Percentiles rank a stretch among this genome's conserved stretches.
phyloP scores from a whole-genome alignment of 2,329 filamentous ascomycete genomes.

The Metarhizium sp. region DNA sequence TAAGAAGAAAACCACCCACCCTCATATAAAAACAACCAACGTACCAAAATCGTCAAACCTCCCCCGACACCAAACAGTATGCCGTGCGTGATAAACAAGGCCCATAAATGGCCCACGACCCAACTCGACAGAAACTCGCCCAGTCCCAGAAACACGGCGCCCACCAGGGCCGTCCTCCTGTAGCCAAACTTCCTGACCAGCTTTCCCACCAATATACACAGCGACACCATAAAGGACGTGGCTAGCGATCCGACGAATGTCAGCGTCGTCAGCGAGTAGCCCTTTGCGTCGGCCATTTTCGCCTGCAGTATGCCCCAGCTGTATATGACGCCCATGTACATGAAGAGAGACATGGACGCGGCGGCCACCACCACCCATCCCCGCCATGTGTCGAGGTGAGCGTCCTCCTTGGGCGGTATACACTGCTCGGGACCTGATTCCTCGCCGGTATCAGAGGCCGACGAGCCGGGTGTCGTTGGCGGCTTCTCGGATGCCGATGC shows the following conservation, averaged over 20 bases:
- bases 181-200: conserved; percentile 15
- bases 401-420: not conserved
- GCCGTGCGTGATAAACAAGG: conserved; percentile 17
- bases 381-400: conserved; percentile 8
- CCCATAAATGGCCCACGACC: conserved; percentile 11
- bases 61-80: conserved; percentile 18
- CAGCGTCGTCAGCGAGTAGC: conserved; percentile 14
- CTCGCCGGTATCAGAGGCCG: not conserved
- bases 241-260: conserved; percentile 19
- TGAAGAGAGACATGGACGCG: conserved; percentile 14
- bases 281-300: conserved; percentile 12
- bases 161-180: conserved; percentile 11
- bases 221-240: conserved; percentile 18
- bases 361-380: conserved; percentile 18
- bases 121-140: conserved; percentile 19
- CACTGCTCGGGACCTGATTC: not conserved
- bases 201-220: conserved; percentile 15
- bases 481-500: not conserved
- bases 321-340: conserved; percentile 20
- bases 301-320: conserved; percentile 19
- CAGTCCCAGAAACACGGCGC: conserved; percentile 15
- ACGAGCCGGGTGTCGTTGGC: not conserved
- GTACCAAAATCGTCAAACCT: conserved; percentile 15
- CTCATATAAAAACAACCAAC: not conserved
- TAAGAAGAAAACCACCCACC: not conserved